Conservation (phyloP, 2,329 filamentous ascomycete genomes). For the Trichoderma breve region DNA sequence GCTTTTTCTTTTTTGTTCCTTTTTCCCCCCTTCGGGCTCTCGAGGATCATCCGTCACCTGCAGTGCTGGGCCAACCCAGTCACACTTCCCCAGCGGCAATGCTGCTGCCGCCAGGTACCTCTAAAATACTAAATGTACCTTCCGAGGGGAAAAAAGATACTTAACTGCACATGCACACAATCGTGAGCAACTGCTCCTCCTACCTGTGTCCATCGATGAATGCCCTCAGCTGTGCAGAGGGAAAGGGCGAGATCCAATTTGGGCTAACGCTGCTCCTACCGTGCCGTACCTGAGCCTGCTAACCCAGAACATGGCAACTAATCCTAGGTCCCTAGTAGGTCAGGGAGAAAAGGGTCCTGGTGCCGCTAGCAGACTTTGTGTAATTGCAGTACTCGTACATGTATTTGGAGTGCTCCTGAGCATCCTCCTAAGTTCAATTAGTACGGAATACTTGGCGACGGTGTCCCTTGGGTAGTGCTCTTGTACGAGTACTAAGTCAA, state of each 20-base stretch:
- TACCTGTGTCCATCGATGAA: not conserved
- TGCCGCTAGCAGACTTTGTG: not conserved
- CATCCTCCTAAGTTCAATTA: not conserved
- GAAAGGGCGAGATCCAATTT: not conserved
- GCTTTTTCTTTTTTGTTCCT: not conserved
- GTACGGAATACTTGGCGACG: not conserved
- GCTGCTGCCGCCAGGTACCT: not conserved
- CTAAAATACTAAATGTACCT: not conserved
- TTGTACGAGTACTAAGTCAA: not conserved
- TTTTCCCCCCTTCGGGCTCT: not conserved
- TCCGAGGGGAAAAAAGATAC: not conserved
- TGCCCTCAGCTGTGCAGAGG: not conserved
- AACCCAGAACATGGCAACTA: not conserved
- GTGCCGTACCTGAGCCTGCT: not conserved
- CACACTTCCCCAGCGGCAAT: not conserved
- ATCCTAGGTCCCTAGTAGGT: not conserved
- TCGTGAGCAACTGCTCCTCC: not conserved
- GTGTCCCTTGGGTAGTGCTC: not conserved
- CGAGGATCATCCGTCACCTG: conserved; percentile 4
- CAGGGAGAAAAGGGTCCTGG: not conserved
- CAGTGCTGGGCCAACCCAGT: conserved; percentile 2
- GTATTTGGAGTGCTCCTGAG: not conserved
- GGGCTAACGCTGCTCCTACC: not conserved
- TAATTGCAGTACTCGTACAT: not conserved
- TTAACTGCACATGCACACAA: not conserved